A percentile compares a stretch with the other conserved stretches of the same genome.
These are phyloP conservation scores for Onygenales sp. DNA, from an alignment of 2,329 filamentous ascomycete genomes.

Conservation along the genomic window DNA sequence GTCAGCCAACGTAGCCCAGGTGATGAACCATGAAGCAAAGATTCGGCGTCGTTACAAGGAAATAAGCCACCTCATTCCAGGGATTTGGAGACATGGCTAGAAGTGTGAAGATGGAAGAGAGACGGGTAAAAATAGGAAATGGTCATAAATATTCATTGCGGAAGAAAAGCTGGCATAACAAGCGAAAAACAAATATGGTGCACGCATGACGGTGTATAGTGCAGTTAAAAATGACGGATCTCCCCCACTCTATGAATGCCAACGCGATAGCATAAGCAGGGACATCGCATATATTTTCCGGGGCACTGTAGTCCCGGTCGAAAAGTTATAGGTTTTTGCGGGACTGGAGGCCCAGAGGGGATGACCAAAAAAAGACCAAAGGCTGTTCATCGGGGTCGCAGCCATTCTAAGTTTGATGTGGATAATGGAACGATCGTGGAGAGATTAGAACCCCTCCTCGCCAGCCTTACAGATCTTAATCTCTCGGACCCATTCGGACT, in stretches of 20 bases:
- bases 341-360: neutral
- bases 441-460: conserved; percentile 71
- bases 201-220: neutral
- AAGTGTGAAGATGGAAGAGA: neutral
- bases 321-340: neutral
- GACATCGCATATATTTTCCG: neutral
- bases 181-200: neutral
- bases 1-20: neutral
- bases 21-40: too few species aligned
- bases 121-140: neutral
- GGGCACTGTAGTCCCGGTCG: neutral
- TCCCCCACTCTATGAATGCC: neutral
- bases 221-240: neutral
- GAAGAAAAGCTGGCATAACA: neutral
- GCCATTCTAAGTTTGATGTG: neutral
- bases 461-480: conserved; percentile 96
- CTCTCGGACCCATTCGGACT: conserved; percentile 97
- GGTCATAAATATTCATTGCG: conserved; percentile 4
- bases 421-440: neutral
- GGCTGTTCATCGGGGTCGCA: neutral
- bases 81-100: neutral
- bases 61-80: neutral
- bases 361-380: neutral
- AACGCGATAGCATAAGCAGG: neutral
- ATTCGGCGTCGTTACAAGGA: neutral